Evolutionary conservation across 2,329 filamentous ascomycete species (phyloP).

Genomic region (Immersiporthe knoxdaviesiana): DNA sequence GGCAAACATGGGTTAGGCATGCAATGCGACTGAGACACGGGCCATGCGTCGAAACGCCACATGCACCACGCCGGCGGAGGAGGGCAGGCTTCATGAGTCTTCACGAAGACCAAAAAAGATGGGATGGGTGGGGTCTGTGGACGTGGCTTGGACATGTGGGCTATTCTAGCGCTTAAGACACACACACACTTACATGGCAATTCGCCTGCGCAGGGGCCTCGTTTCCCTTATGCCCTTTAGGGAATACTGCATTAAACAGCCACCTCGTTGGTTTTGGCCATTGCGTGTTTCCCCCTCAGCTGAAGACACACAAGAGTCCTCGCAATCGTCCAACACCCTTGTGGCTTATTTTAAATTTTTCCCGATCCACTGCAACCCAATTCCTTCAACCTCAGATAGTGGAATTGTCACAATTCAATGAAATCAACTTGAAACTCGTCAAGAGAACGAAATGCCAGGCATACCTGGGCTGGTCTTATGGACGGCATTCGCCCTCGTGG

Average conservation of each 20-base stretch:
- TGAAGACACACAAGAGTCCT: not conserved
- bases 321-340: not conserved
- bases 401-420: too few relatives aligned
- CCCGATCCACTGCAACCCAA: too few relatives aligned
- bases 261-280: not conserved
- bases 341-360: too few relatives aligned
- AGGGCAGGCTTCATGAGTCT: not conserved
- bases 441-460: conserved; percentile 9
- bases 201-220: not conserved
- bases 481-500: conserved; percentile 20
- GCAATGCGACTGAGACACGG: not conserved
- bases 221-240: too few relatives aligned
- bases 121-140: not conserved
- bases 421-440: too few relatives aligned
- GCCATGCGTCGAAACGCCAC: not conserved
- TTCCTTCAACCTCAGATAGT: too few relatives aligned
- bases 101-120: not conserved
- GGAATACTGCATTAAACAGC: not conserved
- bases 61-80: not conserved
- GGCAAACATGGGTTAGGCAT: not conserved
- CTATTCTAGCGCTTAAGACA: not conserved
- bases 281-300: not conserved
- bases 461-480: conserved; percentile 20
- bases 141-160: not conserved
- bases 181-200: not conserved